A percentile compares a stretch with the other conserved stretches of the same genome.
These are phyloP conservation scores for Metschnikowia cubensis DNA, from an alignment of 805 yeast species.

Conservation along the genomic window DNA sequence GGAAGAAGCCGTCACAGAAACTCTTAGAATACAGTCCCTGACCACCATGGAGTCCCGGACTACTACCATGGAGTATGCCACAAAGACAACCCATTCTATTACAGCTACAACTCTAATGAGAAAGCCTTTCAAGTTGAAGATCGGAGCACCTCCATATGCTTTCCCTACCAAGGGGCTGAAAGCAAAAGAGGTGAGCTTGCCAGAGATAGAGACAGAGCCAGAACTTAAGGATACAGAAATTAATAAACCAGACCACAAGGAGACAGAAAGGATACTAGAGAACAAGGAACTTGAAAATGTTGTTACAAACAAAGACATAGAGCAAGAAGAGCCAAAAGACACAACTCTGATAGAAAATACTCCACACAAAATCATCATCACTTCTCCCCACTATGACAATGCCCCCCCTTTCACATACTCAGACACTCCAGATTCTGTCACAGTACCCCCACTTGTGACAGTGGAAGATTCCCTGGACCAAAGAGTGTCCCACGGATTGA, in stretches of 20 bases:
- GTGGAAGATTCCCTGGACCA: not conserved
- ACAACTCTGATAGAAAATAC: not conserved
- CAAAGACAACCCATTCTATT: not conserved
- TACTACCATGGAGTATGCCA: not conserved
- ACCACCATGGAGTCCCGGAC: not conserved
- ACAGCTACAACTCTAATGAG: not conserved
- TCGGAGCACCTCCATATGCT: not conserved
- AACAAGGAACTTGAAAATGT: no score
- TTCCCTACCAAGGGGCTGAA: not conserved
- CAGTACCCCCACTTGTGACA: no score
- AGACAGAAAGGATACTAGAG: no score
- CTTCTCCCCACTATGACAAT: not conserved
- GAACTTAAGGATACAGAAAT: no score
- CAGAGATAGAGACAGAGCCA: no score
- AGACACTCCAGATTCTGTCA: not conserved
- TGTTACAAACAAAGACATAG: no score
- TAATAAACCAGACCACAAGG: no score
- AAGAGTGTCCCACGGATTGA: not conserved
- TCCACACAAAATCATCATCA: not conserved
- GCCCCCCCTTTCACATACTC: not conserved
- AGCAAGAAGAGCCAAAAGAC: not conserved
- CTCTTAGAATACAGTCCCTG: not conserved
- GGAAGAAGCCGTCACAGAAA: not conserved
- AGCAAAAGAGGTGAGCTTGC: no score
- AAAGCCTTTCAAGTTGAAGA: conserved; percentile 1